Evolutionary conservation across 345 rosid species (phyloP).

Genomic region (Geranium brycei): DNA sequence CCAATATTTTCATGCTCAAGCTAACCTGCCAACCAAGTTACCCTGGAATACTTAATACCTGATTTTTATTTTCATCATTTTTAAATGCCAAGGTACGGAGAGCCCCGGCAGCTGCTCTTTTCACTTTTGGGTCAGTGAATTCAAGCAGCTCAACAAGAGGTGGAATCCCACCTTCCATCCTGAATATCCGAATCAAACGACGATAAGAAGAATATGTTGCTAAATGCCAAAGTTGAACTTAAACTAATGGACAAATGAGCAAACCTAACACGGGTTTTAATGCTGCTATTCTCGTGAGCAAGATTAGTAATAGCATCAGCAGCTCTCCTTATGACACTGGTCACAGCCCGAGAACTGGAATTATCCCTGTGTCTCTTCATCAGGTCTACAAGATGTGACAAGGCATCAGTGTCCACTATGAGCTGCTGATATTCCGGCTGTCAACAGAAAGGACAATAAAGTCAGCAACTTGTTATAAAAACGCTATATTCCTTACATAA

Average conservation of each 20-base stretch:
- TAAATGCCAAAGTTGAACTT: conserved; percentile 6
- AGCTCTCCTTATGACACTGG: conserved; percentile 86
- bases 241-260: conserved; percentile 15
- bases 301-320: conserved; percentile 99
- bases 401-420: conserved; percentile 86
- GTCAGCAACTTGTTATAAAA: conserved; percentile 1
- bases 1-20: conserved; percentile 7
- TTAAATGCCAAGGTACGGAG: conserved; percentile 91
- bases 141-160: conserved; percentile 94
- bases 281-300: conserved; percentile 93
- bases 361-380: conserved; percentile 61
- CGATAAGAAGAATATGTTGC: conserved; percentile 12
- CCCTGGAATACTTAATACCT: conserved; percentile 30
- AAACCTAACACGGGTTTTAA: conserved; percentile 93
- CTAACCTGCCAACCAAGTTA: conserved; percentile 10
- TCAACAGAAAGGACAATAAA: conserved; percentile 20
- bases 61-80: conserved; percentile 87
- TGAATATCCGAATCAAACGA: conserved; percentile 20
- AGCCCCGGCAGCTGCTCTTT: conserved; percentile 99
- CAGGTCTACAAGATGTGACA: conserved; percentile 67
- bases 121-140: conserved; percentile 75
- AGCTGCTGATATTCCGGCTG: conserved; percentile 99
- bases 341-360: conserved; percentile 55
- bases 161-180: conserved; percentile 92
- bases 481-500: neutral